phyloP scores from a whole-genome alignment of 768 basidiomycete genomes.

The Pholiota conissans region DNA sequence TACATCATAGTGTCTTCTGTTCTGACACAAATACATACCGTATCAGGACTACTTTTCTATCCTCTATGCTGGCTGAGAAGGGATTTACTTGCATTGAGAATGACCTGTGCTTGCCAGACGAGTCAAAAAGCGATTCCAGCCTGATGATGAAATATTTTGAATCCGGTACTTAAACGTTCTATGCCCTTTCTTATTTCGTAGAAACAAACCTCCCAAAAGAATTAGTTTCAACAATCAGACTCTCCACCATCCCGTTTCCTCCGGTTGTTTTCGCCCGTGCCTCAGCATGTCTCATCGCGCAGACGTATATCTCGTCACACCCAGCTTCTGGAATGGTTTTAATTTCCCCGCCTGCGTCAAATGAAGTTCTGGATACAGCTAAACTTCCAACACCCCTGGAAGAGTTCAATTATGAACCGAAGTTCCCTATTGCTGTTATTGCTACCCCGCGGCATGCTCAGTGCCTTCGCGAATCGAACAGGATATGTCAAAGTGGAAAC shows the following conservation, averaged over 20 bases:
- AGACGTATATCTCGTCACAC: constrained; percentile 68
- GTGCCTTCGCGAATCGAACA: constrained; percentile 33
- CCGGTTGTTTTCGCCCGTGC: constrained; percentile 56
- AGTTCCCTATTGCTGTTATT: constrained; percentile 60
- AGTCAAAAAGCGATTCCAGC: constrained; percentile 21
- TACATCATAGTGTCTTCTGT: neutral
- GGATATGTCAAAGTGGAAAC: constrained; percentile 36
- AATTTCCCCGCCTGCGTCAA: constrained; percentile 53
- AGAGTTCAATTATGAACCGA: constrained; percentile 63
- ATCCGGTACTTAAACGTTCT: constrained; percentile 33
- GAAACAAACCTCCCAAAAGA: constrained; percentile 28
- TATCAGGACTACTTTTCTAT: constrained; percentile 37
- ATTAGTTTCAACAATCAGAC: constrained; percentile 40
- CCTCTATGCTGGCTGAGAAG: constrained; percentile 42
- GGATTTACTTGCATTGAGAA: constrained; percentile 51
- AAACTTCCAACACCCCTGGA: constrained; percentile 35
- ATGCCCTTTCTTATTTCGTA: neutral
- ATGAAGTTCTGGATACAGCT: constrained; percentile 29
- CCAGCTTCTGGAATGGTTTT: constrained; percentile 63
- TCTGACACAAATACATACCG: constrained; percentile 5
- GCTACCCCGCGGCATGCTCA: constrained; percentile 33
- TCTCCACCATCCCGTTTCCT: constrained; percentile 50
- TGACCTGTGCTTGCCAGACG: constrained; percentile 32
- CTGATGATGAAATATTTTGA: constrained; percentile 40
- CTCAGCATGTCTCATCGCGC: constrained; percentile 53